Percentiles rank a stretch among this genome's conserved stretches.
Conservation (phyloP, 805 yeast genomes). For the Sugiyamaella marilandica region DNA sequence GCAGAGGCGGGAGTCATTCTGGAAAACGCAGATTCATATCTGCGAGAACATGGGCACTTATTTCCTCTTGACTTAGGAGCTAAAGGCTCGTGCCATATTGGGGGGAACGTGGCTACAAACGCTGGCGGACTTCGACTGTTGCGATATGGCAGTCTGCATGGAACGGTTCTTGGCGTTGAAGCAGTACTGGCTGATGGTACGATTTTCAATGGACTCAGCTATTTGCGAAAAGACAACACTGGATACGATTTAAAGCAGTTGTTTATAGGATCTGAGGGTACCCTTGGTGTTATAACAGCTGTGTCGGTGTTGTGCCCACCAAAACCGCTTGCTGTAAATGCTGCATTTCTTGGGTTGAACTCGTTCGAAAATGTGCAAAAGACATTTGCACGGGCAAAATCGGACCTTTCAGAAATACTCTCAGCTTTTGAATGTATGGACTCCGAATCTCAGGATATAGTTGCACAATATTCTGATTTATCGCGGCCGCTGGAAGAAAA, state of each 20-base stretch:
- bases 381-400: constrained; percentile 72
- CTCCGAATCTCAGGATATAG: constrained; percentile 47
- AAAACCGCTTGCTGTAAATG: constrained; percentile 79
- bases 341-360: constrained; percentile 79
- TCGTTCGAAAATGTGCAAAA: constrained; percentile 80
- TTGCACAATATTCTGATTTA: constrained; percentile 44
- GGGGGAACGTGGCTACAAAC: constrained; percentile 92
- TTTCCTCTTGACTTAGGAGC: constrained; percentile 95
- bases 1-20: constrained; percentile 88
- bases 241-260: constrained; percentile 91
- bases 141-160: constrained; percentile 89
- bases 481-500: constrained; percentile 77
- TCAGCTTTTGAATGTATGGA: constrained; percentile 97
- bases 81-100: constrained; percentile 93
- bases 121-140: constrained; percentile 91
- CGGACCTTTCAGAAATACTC: constrained; percentile 75
- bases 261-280: constrained; percentile 92
- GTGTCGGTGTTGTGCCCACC: constrained; percentile 86
- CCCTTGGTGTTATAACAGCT: constrained; percentile 86
- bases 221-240: constrained; percentile 90
- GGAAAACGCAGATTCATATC: constrained; percentile 73
- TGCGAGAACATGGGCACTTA: constrained; percentile 78
- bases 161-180: constrained; percentile 84
- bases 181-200: constrained; percentile 91
- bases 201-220: constrained; percentile 69